These are phyloP conservation scores for Phytophthora colocasiae DNA, from an alignment of 352 stramenopile genomes.

Conservation along the genomic window DNA sequence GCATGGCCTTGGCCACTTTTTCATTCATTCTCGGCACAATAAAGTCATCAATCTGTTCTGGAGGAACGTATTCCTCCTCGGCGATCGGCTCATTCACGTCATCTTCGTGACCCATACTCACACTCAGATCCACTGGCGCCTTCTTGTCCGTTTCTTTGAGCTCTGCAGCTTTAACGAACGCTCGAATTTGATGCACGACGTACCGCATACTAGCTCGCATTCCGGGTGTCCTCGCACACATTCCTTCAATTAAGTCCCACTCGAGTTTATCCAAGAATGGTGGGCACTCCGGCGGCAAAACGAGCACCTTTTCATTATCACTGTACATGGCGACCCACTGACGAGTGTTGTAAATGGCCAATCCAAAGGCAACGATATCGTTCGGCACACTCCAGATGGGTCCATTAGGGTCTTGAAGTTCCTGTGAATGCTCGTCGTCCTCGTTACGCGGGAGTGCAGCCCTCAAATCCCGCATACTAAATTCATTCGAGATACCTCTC, in stretches of 20 bases:
- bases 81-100: conserved; percentile 15
- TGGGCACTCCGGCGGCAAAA: conserved; percentile 15
- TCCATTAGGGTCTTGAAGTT: not conserved
- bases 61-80: conserved; percentile 12
- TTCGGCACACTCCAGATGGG: conserved; percentile 28
- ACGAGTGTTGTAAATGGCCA: conserved; percentile 37
- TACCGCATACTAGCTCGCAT: conserved; percentile 35
- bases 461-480: conserved; percentile 17
- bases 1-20: conserved; percentile 32
- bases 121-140: conserved; percentile 31
- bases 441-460: not conserved
- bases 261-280: conserved; percentile 25
- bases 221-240: conserved; percentile 20
- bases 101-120: conserved; percentile 25
- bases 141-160: conserved; percentile 5
- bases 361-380: conserved; percentile 32
- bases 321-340: conserved; percentile 28
- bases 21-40: conserved; percentile 34
- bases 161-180: conserved; percentile 18
- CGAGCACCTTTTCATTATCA: conserved; percentile 10
- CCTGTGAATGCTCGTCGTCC: not conserved
- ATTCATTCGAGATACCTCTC: conserved; percentile 26
- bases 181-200: conserved; percentile 38
- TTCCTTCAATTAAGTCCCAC: conserved; percentile 38
- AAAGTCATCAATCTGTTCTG: conserved; percentile 30